Percentiles rank a stretch among this genome's conserved stretches.
Conservation (phyloP, 2,329 filamentous ascomycete species). For the Ilyonectria mors-panacis region DNA sequence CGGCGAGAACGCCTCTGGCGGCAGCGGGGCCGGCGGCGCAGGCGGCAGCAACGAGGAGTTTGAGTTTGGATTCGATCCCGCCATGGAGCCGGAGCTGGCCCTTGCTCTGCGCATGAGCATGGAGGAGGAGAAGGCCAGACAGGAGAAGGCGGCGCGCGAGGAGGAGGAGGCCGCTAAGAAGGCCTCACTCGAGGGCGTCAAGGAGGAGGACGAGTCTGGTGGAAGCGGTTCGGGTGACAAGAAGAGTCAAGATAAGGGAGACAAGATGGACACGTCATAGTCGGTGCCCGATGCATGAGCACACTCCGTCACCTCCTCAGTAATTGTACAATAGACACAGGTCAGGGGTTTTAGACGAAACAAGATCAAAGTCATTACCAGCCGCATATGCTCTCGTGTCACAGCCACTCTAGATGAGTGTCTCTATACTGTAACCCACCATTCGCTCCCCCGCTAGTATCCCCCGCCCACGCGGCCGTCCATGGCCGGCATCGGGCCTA, state of each 20-base stretch:
- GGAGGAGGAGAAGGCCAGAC: constrained; percentile 96
- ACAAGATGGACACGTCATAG: constrained; percentile 89
- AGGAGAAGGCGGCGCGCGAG: constrained; percentile 87
- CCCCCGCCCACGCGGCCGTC: background rate
- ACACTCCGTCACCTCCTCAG: constrained; percentile 50
- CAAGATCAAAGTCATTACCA: constrained; percentile 46
- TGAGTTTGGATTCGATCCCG: constrained; percentile 88
- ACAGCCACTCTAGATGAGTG: constrained; percentile 10
- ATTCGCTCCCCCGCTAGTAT: constrained; percentile 32
- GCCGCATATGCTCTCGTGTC: constrained; percentile 24
- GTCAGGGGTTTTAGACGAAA: constrained; percentile 46
- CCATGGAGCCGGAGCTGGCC: constrained; percentile 92
- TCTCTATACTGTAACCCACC: constrained; percentile 14
- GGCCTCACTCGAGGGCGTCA: constrained; percentile 83
- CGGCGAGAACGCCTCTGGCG: constrained; percentile 77
- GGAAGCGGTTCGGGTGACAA: constrained; percentile 74
- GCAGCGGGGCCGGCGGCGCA: constrained; percentile 69
- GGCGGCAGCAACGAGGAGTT: constrained; percentile 76
- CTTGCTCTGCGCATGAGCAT: constrained; percentile 96
- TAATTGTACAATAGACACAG: constrained; percentile 53
- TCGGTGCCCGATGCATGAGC: constrained; percentile 48
- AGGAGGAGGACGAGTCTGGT: constrained; percentile 79
- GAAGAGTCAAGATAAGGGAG: constrained; percentile 77
- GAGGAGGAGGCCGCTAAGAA: constrained; percentile 82
- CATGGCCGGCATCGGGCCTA: constrained; percentile 1